Evolutionary conservation across 192 early-diverging fungal species (phyloP), one percentile per base, ranked within the genome.

Genomic region (Polychytrium aggregatum): DNA sequence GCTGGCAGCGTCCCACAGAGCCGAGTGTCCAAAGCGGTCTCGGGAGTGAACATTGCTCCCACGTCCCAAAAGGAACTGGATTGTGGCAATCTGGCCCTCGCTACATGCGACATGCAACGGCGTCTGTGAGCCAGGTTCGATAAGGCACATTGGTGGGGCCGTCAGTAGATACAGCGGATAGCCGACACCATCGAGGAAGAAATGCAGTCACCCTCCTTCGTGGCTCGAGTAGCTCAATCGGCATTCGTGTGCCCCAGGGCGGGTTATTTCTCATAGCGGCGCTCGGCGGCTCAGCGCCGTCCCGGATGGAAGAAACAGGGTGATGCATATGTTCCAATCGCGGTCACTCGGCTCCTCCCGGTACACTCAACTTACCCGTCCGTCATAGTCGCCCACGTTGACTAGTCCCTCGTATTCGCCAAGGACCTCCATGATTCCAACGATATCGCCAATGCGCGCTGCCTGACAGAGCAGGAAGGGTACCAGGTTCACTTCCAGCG

Each of bases 41-140:
- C 91, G 77, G 20, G 82, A 68, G 57, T 98, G 93, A 17, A 97
- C 85, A 28, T 84, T 87, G 3, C 92, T 88, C 2, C 96, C 96
- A 50, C 84, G 76, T 25, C 66, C 59, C 4, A 96, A 57, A 40
- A 96, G 52, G 41, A 84, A 89, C 33, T 84, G 72, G 0, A 87
- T 84, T 8, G 83, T 76, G 2, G 70, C 67, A 4, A 82, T 53
- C 48, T 90, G 81, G 16, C 85, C 84, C 22, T 83, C 81, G 16
- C 76, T 63, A 33, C 83, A 82, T 0, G 92, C 92, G 34, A 91
- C 74, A 58, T 97, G 93, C 38, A 97, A 69, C 0, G 91, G 84
- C 0, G 87, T 86, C 31, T 82, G 70, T 0, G n/a, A 37, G 24
- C 28, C 16, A 46, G 25, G 10, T n/a, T 16, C 17, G 34, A 25